A percentile compares a stretch with the other conserved stretches of the same genome.
Evolutionary conservation across 495 filamentous ascomycete genomes (phyloP).

Genomic region (Penicillium arizonense): DNA sequence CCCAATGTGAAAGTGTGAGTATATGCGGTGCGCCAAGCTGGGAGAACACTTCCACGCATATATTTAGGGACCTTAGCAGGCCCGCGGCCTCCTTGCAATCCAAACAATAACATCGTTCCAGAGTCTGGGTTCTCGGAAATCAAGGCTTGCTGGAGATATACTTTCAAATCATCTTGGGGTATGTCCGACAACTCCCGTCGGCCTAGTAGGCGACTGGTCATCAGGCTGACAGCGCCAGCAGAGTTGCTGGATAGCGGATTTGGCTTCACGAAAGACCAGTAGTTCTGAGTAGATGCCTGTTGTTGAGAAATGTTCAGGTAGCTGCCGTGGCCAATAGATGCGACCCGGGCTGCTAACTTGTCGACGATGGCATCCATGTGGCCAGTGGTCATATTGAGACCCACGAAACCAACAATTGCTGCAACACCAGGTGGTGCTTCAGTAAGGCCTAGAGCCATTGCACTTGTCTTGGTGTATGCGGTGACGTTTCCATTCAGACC

Average conservation of each 20-base stretch:
- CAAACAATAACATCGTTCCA: constrained; percentile 16
- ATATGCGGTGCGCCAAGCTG: constrained; percentile 21
- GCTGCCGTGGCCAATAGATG: background rate
- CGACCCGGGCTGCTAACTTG: constrained; percentile 3
- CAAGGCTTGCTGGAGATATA: constrained; percentile 2
- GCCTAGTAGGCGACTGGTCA: constrained; percentile 22
- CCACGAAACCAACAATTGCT: background rate
- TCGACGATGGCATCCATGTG: constrained; percentile 10
- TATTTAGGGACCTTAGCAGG: constrained; percentile 2
- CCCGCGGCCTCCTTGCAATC: constrained; percentile 21
- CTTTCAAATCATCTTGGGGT: background rate
- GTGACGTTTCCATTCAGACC: constrained; percentile 9
- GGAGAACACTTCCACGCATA: constrained; percentile 12
- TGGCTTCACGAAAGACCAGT: constrained; percentile 4
- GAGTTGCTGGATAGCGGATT: background rate
- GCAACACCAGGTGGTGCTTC: background rate
- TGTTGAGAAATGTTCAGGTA: background rate
- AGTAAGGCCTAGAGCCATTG: background rate
- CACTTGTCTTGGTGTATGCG: background rate
- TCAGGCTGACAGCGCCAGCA: constrained; percentile 10
- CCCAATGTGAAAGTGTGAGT: constrained; percentile 17
- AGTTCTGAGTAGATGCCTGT: background rate
- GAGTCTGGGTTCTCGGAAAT: background rate
- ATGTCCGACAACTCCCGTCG: constrained; percentile 19
- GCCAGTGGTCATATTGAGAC: constrained; percentile 8